A percentile compares a stretch with the other conserved stretches of the same genome.
Conservation (phyloP, 306 rosid species). For the Pyrus bretschneideri region DNA sequence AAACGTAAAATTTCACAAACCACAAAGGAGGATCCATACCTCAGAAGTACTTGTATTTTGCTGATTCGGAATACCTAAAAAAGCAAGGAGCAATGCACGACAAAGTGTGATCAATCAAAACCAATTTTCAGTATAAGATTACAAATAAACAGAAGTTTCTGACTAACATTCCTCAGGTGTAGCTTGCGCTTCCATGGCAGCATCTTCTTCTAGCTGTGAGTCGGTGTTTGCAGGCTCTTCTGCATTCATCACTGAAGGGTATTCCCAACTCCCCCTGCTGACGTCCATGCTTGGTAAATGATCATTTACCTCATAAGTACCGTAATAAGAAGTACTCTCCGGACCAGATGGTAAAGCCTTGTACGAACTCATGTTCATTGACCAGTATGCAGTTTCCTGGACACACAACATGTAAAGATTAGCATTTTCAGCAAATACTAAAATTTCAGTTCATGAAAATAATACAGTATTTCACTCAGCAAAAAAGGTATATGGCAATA, state of each 20-base stretch:
- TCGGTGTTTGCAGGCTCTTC: conserved; percentile 47
- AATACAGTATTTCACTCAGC: neutral
- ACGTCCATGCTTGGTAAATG: conserved; percentile 68
- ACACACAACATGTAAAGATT: conserved; percentile 17
- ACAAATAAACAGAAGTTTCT: conserved; percentile 6
- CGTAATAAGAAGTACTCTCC: conserved; percentile 56
- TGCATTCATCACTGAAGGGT: conserved; percentile 36
- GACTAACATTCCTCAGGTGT: conserved; percentile 81
- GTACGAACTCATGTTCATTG: conserved; percentile 77
- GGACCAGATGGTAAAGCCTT: conserved; percentile 62
- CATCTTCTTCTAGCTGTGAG: conserved; percentile 55
- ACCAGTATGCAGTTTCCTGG: conserved; percentile 81
- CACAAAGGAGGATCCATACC: conserved; percentile 45
- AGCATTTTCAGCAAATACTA: conserved; percentile 7
- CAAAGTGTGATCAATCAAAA: neutral
- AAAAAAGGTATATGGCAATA: neutral
- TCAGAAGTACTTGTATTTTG: conserved; percentile 49
- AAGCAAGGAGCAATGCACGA: neutral
- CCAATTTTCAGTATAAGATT: neutral
- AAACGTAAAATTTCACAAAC: neutral
- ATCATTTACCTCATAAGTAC: conserved; percentile 56
- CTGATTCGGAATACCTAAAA: conserved; percentile 48
- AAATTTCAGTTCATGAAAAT: neutral
- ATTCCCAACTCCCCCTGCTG: conserved; percentile 65
- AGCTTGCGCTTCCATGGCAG: conserved; percentile 39